phyloP scores from a whole-genome alignment of 1,139 yeast species.

The Nakaseomyces glabratus region DNA sequence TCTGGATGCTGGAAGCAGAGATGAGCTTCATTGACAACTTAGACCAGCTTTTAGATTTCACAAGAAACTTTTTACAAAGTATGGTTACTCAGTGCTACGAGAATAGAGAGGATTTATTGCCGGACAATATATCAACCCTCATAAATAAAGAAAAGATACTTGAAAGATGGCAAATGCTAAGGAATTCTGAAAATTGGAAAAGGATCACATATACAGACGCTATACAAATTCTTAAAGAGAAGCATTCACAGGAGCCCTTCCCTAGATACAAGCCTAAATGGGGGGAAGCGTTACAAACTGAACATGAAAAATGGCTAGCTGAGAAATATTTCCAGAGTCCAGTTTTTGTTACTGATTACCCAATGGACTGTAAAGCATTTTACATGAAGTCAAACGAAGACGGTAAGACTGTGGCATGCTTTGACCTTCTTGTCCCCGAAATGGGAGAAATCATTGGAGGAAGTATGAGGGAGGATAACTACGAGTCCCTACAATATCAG shows the following conservation, averaged over 20 bases:
- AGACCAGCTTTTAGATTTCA: slow-evolving; percentile 51
- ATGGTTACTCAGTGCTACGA: slow-evolving; percentile 38
- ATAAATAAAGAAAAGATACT: slow-evolving; percentile 24
- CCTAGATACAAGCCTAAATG: slow-evolving; percentile 38
- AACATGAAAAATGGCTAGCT: slow-evolving; percentile 88
- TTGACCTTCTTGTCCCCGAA: slow-evolving; percentile 78
- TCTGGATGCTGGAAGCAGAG: slow-evolving; percentile 98
- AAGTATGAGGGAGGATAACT: slow-evolving; percentile 73
- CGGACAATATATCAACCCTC: slow-evolving; percentile 5
- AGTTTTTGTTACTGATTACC: slow-evolving; percentile 86
- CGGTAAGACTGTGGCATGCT: slow-evolving; percentile 72
- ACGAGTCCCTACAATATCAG: slow-evolving; percentile 39
- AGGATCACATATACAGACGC: slow-evolving; percentile 71
- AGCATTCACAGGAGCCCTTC: slow-evolving; percentile 19
- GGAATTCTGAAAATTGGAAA: slow-evolving; percentile 45
- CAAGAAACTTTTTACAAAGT: slow-evolving; percentile 59
- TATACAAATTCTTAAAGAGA: slow-evolving; percentile 37
- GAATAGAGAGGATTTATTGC: slow-evolving; percentile 31
- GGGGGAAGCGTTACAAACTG: slow-evolving; percentile 73
- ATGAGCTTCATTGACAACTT: slow-evolving; percentile 55
- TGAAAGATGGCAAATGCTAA: slow-evolving; percentile 30
- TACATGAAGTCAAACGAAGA: slow-evolving; percentile 58
- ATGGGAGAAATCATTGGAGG: slow-evolving; percentile 98
- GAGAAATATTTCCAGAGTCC: slow-evolving; percentile 60
- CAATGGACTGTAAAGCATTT: slow-evolving; percentile 71